Evolutionary conservation across 2,329 filamentous ascomycete genomes (phyloP), one percentile per base, ranked within the genome.

Genomic region (Scleromitrula shiraiana): DNA sequence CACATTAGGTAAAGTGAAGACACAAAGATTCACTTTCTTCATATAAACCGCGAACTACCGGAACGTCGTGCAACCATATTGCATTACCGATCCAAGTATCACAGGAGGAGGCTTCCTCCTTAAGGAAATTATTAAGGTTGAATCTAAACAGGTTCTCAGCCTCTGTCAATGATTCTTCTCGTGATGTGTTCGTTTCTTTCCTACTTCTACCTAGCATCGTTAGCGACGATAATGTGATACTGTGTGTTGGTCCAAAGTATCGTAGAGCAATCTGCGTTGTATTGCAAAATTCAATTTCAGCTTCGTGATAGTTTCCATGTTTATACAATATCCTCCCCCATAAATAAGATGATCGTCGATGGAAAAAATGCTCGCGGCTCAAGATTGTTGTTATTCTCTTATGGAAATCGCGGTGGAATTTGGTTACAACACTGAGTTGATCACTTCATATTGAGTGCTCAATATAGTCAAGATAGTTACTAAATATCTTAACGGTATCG

Each of bases 71-170:
- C n/a, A 38, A 12, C 14, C 7, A 3, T 1, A 2, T 1, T 7
- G 35, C 8, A 7, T 3, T 38, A 3, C 0, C 0, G 12, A 10
- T 4, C 35, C 35, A 38, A 0, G 12, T n/a, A 14, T 6, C 0
- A 38, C n/a, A 38, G 12, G 7, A 2, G 9, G 23, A 5, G 8
- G 12, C 5, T 14, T 24, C 8, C 8, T 22, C 20, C 19, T 20
- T 4, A 38, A 8, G 7, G 1, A 4, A 15, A 7, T 6, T 20
- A 5, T 24, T 14, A 7, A 24, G 17, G 8, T 12, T 38, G 8
- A 38, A 24, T 14, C 35, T 24, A 12, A 5, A 30, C 4, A 30
- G n/a, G 10, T 12, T 5, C 4, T 12, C 8, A 30, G 29, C 4
- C n/a, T 30, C 29, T 3, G 4, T 14, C 3, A 7, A n/a, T 12